Base-by-base conservation (phyloP, 805 yeast genomes). In the Saccharomycopsis synnaedendra region DNA sequence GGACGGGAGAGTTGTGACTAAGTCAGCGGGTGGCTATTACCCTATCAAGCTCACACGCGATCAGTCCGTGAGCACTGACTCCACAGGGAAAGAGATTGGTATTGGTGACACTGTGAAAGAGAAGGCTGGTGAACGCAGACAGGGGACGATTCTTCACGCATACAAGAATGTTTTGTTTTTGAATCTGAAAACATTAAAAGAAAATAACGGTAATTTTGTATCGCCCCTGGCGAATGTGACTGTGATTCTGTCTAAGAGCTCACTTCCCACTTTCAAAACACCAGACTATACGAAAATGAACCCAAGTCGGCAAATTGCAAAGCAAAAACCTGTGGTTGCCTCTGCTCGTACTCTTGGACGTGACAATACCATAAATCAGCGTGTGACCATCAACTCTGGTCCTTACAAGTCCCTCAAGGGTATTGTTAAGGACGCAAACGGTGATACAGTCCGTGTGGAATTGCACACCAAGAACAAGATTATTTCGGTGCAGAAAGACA, bases 91-190 rank as follows among this genome's bases (percentile, higher is more conserved):
- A 44, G 90, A 93, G 55, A 78, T 93, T 47, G 79, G 82, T 48
- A 80, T 85, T 37, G 97, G 97, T 44, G 98, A 93, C 60, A 81
- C 93, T 3, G 95, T 93, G n/a, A 81, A 80, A 57, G 98, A 93
- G 60, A 64, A 72, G 31, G 71, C 74, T 10, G 94, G 94, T 43
- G 95, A 88, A 57, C 80, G 85, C 56, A 77, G 95, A 61, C 89
- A 85, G 60, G 98, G 98, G 56, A 78, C 75, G 36, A 84, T 93
- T 52, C 64, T 93, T 50, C 97, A 90, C 62, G 81, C 93, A 48
- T 85, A 82, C 71, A 82, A 88, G 60, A 81, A 82, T 46, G 71
- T 73, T 44, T 73, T 93, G 51, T 93, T 90, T 63, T 69, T 89
- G 43, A 82, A 86, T 61, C 82, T 93, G 47, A 82, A 85, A 56